Base-by-base conservation (phyloP, 371 early-diverging fungal species). In the Lichtheimia hyalospora region DNA sequence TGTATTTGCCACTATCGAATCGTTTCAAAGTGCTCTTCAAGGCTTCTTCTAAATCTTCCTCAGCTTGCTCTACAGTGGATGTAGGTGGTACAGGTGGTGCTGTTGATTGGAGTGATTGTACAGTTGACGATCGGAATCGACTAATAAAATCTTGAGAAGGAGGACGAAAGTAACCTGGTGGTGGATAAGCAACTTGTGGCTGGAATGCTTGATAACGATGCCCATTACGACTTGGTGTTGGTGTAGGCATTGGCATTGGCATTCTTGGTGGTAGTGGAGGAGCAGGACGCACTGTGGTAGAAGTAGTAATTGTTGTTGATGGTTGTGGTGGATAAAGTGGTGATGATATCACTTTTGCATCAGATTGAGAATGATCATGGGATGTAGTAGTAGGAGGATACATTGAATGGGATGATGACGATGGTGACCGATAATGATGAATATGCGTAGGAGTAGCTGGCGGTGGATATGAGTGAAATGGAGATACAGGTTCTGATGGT, bases 61-160 rank as follows among this genome's bases (percentile, higher is more conserved):
- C 60, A 59, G 65, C 60, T 7, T 34, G 34, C 10, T 34, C 34
- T 34, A 34, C 34, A 34, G 34, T 34, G 2, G 34, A 8, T 2
- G 34, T 8, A 34, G 34, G 27, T 27, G 27, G 27, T 27, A 27
- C 34, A 8, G 34, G 34, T 34, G 34, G 46, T 56, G 8, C 25
- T 39, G 20, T 42, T 52, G n/a, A 54, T 21, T 16, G 65, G 10
- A 34, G 55, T 4, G 60, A 54, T 16, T 64, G 60, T 16, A 64
- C 52, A 16, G 55, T 60, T 2, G 60, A 55, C 20, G 65, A 50
- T 5, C 60, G 56, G 24, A 46, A 60, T 8, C 21, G 42, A 20
- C 60, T 64, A 14, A 60, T 55, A 18, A 54, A 64, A 21, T 64
- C 65, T 39, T 64, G 60, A 3, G 60, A 49, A 1, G 65, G 56